Evolutionary conservation across 202 grass and related monocot species (phyloP).

Genomic region (Cymbopogon flexuosus): DNA sequence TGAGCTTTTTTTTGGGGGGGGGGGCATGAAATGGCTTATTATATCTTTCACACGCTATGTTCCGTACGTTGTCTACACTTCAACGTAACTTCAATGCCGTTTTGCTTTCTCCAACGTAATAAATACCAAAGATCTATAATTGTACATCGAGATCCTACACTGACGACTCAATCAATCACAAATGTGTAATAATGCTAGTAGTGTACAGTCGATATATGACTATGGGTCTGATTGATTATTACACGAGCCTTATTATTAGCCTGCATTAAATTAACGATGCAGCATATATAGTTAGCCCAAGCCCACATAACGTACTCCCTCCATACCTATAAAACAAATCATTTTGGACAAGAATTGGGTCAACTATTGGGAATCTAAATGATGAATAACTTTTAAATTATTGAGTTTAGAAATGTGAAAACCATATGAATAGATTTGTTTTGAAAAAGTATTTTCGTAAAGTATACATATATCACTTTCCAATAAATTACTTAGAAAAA

Average conservation of each 20-base stretch:
- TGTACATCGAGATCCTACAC: not conserved
- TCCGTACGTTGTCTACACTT: not conserved
- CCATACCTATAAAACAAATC: no score
- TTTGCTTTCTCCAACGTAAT: not conserved
- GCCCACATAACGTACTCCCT: no score
- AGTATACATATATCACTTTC: no score
- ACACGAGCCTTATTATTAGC: not conserved
- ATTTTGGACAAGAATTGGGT: no score
- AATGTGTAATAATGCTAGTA: slow-evolving; percentile 19
- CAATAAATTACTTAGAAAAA: no score
- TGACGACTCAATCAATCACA: not conserved
- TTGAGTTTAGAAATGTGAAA: no score
- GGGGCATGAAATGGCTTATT: not conserved
- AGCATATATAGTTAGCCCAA: no score
- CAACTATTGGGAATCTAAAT: no score
- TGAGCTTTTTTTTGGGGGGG: not conserved
- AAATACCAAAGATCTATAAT: not conserved
- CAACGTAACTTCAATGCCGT: not conserved
- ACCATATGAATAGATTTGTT: no score
- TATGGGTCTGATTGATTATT: not conserved
- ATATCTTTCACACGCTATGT: not conserved
- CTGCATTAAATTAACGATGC: no score
- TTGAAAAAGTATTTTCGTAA: no score
- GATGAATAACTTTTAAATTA: no score
- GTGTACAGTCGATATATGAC: not conserved